Conservation (phyloP, 176 grass and related monocot genomes). For the Cenchrus americanus region DNA sequence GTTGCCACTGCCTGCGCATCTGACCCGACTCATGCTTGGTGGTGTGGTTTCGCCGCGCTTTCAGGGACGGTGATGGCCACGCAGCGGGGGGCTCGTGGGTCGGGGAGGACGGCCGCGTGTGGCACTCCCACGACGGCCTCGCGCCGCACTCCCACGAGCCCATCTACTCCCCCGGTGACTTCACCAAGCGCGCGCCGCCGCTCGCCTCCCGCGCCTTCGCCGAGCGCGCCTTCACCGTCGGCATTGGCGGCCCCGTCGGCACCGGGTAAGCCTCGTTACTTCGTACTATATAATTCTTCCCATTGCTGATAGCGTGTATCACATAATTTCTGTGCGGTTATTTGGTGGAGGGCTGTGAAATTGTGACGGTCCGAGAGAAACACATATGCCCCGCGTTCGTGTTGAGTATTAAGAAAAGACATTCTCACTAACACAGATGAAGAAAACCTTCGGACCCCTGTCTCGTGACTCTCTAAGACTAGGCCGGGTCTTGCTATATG, state of each 20-base stretch:
- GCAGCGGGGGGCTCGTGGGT: slow-evolving; percentile 57
- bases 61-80: slow-evolving; percentile 34
- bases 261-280: slow-evolving; percentile 54
- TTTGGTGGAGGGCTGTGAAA: neutral
- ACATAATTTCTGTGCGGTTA: neutral
- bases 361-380: neutral
- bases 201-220: slow-evolving; percentile 64
- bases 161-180: slow-evolving; percentile 93
- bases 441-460: too few relatives aligned
- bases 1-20: neutral
- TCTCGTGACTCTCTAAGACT: too few relatives aligned
- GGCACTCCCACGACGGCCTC: slow-evolving; percentile 92
- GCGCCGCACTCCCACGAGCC: slow-evolving; percentile 97
- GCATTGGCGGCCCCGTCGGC: slow-evolving; percentile 93
- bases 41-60: neutral
- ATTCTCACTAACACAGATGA: too few relatives aligned
- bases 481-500: too few relatives aligned
- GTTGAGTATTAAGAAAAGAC: neutral
- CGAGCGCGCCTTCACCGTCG: slow-evolving; percentile 94
- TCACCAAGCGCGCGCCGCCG: slow-evolving; percentile 82
- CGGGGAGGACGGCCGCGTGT: slow-evolving; percentile 75
- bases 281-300: neutral
- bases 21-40: neutral
- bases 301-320: too few relatives aligned
- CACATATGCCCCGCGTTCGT: neutral